Evolutionary conservation across 495 filamentous ascomycete species (phyloP).

Genomic region (Aspergillus asperescens): DNA sequence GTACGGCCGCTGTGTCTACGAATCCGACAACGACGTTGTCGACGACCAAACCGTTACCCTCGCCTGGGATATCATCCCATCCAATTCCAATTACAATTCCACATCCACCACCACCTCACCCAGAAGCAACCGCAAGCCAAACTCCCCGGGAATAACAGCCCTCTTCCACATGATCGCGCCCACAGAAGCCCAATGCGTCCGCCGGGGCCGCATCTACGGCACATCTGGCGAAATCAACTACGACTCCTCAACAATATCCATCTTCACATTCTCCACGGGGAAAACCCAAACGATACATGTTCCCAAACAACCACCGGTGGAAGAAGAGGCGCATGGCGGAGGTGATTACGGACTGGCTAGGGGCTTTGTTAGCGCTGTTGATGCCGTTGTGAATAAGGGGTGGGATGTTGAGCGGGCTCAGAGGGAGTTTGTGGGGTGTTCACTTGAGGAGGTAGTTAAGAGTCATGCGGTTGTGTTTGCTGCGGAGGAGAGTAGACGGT

Average conservation of each 20-base stretch:
- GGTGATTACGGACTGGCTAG: constrained; percentile 78
- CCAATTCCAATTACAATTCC: too few species aligned
- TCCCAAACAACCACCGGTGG: constrained; percentile 34
- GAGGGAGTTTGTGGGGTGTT: constrained; percentile 68
- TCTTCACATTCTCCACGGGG: constrained; percentile 37
- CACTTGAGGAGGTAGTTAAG: constrained; percentile 73
- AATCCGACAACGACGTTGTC: constrained; percentile 80
- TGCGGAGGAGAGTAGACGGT: constrained; percentile 76
- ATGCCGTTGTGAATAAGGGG: constrained; percentile 66
- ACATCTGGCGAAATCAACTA: constrained; percentile 80
- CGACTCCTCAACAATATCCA: constrained; percentile 42
- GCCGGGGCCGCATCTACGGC: constrained; percentile 79
- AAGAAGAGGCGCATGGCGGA: constrained; percentile 62
- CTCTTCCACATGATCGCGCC: constrained; percentile 91
- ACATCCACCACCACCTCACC: not conserved
- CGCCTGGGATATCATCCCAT: constrained; percentile 57
- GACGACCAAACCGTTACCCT: constrained; percentile 89
- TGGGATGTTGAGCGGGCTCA: constrained; percentile 70
- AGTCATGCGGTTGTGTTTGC: constrained; percentile 95
- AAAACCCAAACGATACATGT: constrained; percentile 25
- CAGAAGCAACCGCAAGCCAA: constrained; percentile 26
- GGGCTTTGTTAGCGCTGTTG: constrained; percentile 75
- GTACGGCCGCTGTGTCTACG: constrained; percentile 94
- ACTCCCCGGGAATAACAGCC: constrained; percentile 64
- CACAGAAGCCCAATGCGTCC: constrained; percentile 78